Percentiles rank a stretch among this genome's conserved stretches.
Evolutionary conservation across 495 filamentous ascomycete species (phyloP).

Genomic region (Penicillium odoratum): DNA sequence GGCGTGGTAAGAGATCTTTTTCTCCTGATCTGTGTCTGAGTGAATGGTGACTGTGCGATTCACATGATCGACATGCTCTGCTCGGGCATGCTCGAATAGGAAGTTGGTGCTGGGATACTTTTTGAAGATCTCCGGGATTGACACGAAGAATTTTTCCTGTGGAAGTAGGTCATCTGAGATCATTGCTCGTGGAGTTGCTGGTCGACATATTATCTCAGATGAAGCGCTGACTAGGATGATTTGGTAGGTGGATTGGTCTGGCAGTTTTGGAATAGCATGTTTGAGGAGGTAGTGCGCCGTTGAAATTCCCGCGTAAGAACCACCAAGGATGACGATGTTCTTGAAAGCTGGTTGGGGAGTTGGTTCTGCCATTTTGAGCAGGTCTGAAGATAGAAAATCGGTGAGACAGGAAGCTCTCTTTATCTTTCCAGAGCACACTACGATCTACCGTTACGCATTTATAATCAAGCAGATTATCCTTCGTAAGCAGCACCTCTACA

Average conservation of each 20-base stretch:
- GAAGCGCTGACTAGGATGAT: constrained; percentile 49
- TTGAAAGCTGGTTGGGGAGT: constrained; percentile 14
- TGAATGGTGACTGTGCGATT: constrained; percentile 30
- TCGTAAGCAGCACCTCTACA: not conserved
- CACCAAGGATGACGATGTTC: constrained; percentile 54
- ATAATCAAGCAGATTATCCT: not conserved
- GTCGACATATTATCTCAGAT: constrained; percentile 43
- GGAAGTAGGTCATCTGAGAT: constrained; percentile 45
- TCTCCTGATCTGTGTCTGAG: not conserved
- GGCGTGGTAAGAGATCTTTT: constrained; percentile 38
- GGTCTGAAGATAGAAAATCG: not conserved
- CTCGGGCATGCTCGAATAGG: constrained; percentile 41
- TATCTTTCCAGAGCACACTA: not conserved
- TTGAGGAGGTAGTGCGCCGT: constrained; percentile 55
- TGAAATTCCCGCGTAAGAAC: constrained; percentile 52
- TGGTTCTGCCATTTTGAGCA: not conserved
- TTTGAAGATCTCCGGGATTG: constrained; percentile 37
- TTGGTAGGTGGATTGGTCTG: constrained; percentile 24
- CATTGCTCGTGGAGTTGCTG: constrained; percentile 46
- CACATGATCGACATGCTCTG: constrained; percentile 30
- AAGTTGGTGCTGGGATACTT: constrained; percentile 39
- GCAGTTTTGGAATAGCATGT: constrained; percentile 46
- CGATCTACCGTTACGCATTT: no score
- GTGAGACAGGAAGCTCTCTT: not conserved
- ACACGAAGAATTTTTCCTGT: constrained; percentile 50